phyloP scores from a whole-genome alignment of 2,329 filamentous ascomycete genomes.

The Scedosporium aurantiacum region DNA sequence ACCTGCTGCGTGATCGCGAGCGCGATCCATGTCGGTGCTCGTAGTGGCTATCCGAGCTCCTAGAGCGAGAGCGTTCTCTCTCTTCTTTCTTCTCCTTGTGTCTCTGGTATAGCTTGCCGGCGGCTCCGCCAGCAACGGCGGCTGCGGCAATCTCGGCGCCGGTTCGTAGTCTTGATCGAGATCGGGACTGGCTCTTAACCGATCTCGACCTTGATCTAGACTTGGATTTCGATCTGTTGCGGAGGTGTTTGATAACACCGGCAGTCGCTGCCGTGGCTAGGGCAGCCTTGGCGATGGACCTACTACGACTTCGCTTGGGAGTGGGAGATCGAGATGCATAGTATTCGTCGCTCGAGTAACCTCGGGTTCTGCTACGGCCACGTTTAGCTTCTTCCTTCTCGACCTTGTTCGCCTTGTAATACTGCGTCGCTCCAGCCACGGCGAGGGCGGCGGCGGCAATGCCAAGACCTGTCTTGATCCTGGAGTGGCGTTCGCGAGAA shows the following conservation, averaged over 20 bases:
- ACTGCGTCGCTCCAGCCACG: constrained; percentile 54
- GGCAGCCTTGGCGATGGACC: constrained; percentile 45
- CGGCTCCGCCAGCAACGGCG: constrained; percentile 48
- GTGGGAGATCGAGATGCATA: constrained; percentile 31
- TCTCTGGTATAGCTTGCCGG: constrained; percentile 50
- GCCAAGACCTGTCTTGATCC: constrained; percentile 50
- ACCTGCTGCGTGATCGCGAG: constrained; percentile 34
- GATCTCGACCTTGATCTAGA: constrained; percentile 32
- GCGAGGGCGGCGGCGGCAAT: constrained; percentile 53
- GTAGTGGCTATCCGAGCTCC: constrained; percentile 7
- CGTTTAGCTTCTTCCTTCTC: constrained; percentile 48
- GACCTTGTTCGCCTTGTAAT: constrained; percentile 47
- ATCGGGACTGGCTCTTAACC: constrained; percentile 21
- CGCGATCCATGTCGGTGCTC: constrained; percentile 3
- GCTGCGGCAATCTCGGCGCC: constrained; percentile 52
- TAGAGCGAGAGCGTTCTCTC: constrained; percentile 11
- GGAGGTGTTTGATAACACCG: constrained; percentile 46
- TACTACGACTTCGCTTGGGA: constrained; percentile 33
- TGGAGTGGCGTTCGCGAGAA: constrained; percentile 28
- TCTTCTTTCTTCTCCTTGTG: constrained; percentile 37
- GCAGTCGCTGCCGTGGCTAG: constrained; percentile 46
- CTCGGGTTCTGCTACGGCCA: constrained; percentile 41
- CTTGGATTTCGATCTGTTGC: constrained; percentile 18
- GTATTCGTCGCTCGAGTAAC: constrained; percentile 28
- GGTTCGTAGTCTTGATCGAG: constrained; percentile 23